Percentiles rank a stretch among this genome's conserved stretches.
Conservation (phyloP, 108 stramenopile genomes). For the Craspedostauros australis region DNA sequence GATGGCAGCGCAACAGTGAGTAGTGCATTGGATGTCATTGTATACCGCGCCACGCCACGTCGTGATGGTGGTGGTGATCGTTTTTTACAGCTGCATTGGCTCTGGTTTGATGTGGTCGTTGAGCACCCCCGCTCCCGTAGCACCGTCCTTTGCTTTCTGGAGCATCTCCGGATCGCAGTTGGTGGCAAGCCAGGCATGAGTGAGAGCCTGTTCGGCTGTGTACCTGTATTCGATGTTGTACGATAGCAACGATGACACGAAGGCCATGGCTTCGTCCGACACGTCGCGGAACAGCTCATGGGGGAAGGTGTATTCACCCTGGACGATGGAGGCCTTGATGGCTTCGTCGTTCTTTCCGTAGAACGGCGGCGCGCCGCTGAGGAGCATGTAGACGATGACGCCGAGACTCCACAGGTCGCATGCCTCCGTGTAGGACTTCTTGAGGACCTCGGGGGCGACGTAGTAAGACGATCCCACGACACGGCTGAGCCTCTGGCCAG, state of each 20-base stretch:
- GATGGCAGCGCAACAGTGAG: not conserved
- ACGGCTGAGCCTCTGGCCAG: slow-evolving; percentile 76
- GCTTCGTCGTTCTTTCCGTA: slow-evolving; percentile 88
- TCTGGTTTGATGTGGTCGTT: slow-evolving; percentile 21
- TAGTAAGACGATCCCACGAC: slow-evolving; percentile 95
- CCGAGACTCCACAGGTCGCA: slow-evolving; percentile 96
- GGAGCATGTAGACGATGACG: slow-evolving; percentile 90
- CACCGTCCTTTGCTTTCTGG: slow-evolving; percentile 65
- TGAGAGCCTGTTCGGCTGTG: slow-evolving; percentile 85
- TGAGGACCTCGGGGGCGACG: slow-evolving; percentile 96
- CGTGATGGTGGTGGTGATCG: too few relatives aligned
- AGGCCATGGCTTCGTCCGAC: slow-evolving; percentile 85
- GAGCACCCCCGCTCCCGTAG: slow-evolving; percentile 46
- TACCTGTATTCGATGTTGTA: slow-evolving; percentile 83
- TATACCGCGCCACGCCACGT: too few relatives aligned
- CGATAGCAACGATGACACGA: slow-evolving; percentile 77
- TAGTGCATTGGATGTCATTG: too few relatives aligned
- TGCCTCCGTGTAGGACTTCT: slow-evolving; percentile 92
- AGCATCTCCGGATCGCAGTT: slow-evolving; percentile 71
- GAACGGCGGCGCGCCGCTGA: slow-evolving; percentile 89
- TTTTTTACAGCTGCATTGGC: slow-evolving; percentile 62
- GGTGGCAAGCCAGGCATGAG: slow-evolving; percentile 79
- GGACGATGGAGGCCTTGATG: slow-evolving; percentile 85
- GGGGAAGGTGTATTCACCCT: slow-evolving; percentile 84
- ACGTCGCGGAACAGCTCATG: slow-evolving; percentile 85